Conservation (phyloP, 768 basidiomycete species). For the Mycena olivaceomarginata region DNA sequence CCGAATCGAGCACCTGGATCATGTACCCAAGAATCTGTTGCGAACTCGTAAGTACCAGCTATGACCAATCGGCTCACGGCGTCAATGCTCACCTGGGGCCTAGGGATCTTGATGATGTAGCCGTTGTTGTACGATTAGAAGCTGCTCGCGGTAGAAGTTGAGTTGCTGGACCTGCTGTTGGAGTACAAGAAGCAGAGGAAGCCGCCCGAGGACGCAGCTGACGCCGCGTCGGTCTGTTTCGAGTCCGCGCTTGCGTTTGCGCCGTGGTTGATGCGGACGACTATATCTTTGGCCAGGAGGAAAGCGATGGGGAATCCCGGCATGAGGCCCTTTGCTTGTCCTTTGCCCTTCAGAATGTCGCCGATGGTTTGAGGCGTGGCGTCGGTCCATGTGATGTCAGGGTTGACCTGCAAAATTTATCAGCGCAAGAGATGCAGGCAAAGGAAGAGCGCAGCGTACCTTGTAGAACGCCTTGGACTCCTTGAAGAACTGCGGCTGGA, state of each 20-base stretch:
- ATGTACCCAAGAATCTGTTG: constrained; percentile 29
- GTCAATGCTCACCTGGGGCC: constrained; percentile 41
- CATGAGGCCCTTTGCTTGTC: constrained; percentile 1
- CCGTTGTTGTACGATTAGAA: constrained; percentile 36
- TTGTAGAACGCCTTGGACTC: constrained; percentile 44
- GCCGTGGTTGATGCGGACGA: constrained; percentile 16
- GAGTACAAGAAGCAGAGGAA: constrained; percentile 41
- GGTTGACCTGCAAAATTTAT: not conserved
- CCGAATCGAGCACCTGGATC: constrained; percentile 11
- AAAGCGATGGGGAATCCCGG: constrained; percentile 32
- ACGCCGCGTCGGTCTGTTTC: not conserved
- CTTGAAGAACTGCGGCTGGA: constrained; percentile 48
- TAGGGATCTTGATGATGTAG: constrained; percentile 44
- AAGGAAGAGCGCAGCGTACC: not conserved
- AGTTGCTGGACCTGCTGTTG: constrained; percentile 26
- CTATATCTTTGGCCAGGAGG: constrained; percentile 36
- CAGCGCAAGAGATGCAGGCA: not conserved
- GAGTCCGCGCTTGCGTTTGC: not conserved
- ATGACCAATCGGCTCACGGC: not conserved
- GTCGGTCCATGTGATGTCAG: not conserved
- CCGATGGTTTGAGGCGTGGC: too few relatives aligned
- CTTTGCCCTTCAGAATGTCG: too few relatives aligned
- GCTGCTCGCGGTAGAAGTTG: not conserved
- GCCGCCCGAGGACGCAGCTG: constrained; percentile 15
- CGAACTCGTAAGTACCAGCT: not conserved